phyloP scores from a whole-genome alignment of 768 basidiomycete species.

The Boletellus emodensis region DNA sequence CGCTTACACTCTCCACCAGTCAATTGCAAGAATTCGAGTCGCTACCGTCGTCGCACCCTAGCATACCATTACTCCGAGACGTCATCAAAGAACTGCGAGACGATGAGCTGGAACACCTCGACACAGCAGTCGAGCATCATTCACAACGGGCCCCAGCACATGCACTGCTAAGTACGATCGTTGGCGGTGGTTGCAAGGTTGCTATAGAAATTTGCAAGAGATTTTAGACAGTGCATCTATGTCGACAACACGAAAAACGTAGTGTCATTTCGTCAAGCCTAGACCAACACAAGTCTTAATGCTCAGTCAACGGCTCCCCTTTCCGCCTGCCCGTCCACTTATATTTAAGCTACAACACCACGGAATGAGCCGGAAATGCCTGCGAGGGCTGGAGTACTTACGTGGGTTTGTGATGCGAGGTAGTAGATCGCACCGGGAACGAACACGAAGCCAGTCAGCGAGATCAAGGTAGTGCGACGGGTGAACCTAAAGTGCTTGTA shows the following conservation, averaged over 20 bases:
- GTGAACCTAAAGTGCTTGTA: conserved; percentile 84
- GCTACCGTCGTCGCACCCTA: conserved; percentile 66
- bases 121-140: conserved; percentile 83
- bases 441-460: conserved; percentile 59
- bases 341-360: conserved; percentile 42
- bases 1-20: conserved; percentile 38
- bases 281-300: conserved; percentile 13
- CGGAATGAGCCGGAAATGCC: conserved; percentile 5
- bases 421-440: conserved; percentile 56
- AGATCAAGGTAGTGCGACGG: conserved; percentile 55
- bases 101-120: conserved; percentile 92
- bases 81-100: conserved; percentile 84
- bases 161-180: conserved; percentile 78
- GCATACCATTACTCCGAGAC: conserved; percentile 66
- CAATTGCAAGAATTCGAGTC: conserved; percentile 75
- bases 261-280: neutral
- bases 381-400: conserved; percentile 31
- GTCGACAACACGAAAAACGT: neutral
- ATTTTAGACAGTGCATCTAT: conserved; percentile 42
- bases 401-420: conserved; percentile 37
- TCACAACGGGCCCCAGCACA: conserved; percentile 91
- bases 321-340: conserved; percentile 52
- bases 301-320: conserved; percentile 37
- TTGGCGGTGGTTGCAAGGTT: conserved; percentile 82
- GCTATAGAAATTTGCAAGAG: conserved; percentile 89